Conservation (phyloP, 2,329 filamentous ascomycete genomes). For the Venturia nashicola region DNA sequence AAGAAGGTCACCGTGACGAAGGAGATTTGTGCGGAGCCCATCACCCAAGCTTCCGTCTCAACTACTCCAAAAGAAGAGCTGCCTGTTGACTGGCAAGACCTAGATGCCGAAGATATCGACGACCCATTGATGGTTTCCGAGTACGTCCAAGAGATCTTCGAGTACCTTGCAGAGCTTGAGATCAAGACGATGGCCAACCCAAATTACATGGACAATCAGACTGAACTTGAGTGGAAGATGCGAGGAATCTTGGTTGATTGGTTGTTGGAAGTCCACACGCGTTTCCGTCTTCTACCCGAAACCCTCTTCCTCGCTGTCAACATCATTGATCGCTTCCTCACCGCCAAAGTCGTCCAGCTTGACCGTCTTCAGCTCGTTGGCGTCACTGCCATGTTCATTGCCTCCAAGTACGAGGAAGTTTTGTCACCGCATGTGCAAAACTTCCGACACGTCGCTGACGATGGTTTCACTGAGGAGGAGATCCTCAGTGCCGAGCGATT, state of each 20-base stretch:
- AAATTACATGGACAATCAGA: constrained; percentile 89
- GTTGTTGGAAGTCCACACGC: constrained; percentile 95
- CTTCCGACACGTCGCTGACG: constrained; percentile 93
- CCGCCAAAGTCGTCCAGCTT: constrained; percentile 86
- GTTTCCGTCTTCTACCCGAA: constrained; percentile 90
- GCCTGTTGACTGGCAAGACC: constrained; percentile 35
- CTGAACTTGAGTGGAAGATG: constrained; percentile 96
- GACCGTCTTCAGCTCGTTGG: constrained; percentile 94
- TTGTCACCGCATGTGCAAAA: constrained; percentile 93
- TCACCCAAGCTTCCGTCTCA: constrained; percentile 15
- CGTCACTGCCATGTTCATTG: constrained; percentile 98
- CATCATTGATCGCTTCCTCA: constrained; percentile 96
- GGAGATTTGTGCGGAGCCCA: constrained; percentile 14
- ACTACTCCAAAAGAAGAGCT: constrained; percentile 14
- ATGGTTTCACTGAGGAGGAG: constrained; percentile 89
- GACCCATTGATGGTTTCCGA: constrained; percentile 97
- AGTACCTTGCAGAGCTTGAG: constrained; percentile 85
- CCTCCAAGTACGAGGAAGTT: constrained; percentile 97
- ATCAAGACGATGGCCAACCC: constrained; percentile 71
- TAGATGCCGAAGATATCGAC: constrained; percentile 79
- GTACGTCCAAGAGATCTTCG: constrained; percentile 94
- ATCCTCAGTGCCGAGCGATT: constrained; percentile 96
- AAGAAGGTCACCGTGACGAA: constrained; percentile 30
- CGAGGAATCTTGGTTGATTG: constrained; percentile 94
- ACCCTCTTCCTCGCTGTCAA: constrained; percentile 95